phyloP scores from a whole-genome alignment of 352 stramenopile species.

The Phytophthora syringae region DNA sequence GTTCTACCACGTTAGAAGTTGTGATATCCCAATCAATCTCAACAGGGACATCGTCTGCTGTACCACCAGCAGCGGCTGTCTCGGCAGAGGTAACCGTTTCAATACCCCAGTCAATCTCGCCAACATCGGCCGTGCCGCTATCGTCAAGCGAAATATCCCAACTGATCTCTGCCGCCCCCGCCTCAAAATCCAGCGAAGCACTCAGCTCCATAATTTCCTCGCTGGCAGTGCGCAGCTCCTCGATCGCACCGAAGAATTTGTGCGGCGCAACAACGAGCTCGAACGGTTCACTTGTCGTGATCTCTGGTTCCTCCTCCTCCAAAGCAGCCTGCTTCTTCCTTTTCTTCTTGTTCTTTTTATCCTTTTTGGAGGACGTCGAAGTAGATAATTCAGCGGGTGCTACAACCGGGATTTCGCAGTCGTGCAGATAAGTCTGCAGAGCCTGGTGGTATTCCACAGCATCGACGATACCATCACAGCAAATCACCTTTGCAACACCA shows the following conservation, averaged over 20 bases:
- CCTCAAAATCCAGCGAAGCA: conserved; percentile 54
- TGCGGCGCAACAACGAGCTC: conserved; percentile 47
- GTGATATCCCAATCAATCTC: conserved; percentile 86
- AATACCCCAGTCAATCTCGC: conserved; percentile 75
- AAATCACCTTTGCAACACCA: conserved; percentile 50
- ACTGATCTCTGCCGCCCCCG: conserved; percentile 66
- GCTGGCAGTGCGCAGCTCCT: conserved; percentile 53
- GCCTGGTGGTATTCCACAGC: conserved; percentile 69
- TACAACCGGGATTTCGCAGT: conserved; percentile 51
- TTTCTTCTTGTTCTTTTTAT: conserved; percentile 51
- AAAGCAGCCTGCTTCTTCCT: conserved; percentile 25
- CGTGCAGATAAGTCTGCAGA: conserved; percentile 71
- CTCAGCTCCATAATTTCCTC: conserved; percentile 33
- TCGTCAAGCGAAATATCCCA: conserved; percentile 75
- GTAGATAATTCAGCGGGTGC: conserved; percentile 12
- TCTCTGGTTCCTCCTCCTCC: conserved; percentile 22
- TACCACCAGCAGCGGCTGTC: conserved; percentile 10
- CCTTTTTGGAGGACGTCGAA: conserved; percentile 44
- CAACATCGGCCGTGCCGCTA: conserved; percentile 32
- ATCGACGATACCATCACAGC: conserved; percentile 40
- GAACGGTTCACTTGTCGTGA: conserved; percentile 34
- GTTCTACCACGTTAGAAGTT: conserved; percentile 46
- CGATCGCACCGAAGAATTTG: conserved; percentile 67
- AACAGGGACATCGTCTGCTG: conserved; percentile 40
- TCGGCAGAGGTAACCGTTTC: conserved; percentile 42